phyloP scores from a whole-genome alignment of 2,329 filamentous ascomycete species.

The Scedosporium minutisporum region DNA sequence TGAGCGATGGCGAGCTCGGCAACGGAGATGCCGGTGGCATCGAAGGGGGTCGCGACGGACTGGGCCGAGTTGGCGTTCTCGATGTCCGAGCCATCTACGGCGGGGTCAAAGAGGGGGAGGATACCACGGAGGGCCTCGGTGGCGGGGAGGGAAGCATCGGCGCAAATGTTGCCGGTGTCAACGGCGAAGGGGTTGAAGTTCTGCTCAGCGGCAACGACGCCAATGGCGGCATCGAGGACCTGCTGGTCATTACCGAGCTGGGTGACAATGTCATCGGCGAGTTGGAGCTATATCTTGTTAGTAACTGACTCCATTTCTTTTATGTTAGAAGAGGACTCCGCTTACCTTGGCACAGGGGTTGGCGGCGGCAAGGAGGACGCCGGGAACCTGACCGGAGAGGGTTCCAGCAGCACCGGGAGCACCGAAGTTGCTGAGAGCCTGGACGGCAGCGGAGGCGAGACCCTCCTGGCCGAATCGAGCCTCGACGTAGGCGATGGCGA shows the following conservation, averaged over 20 bases:
- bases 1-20: conserved; percentile 53
- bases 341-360: conserved; percentile 55
- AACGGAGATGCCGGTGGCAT: conserved; percentile 52
- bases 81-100: conserved; percentile 42
- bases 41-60: conserved; percentile 44
- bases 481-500: conserved; percentile 33
- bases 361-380: conserved; percentile 53
- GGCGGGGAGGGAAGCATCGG: conserved; percentile 50
- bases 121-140: conserved; percentile 55
- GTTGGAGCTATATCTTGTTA: conserved; percentile 36
- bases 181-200: conserved; percentile 63
- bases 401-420: conserved; percentile 51
- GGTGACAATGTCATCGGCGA: conserved; percentile 54
- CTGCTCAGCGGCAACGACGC: conserved; percentile 52
- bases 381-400: conserved; percentile 51
- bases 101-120: conserved; percentile 57
- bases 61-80: conserved; percentile 51
- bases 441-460: conserved; percentile 43
- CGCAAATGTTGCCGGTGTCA: conserved; percentile 52
- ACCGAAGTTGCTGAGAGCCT: conserved; percentile 43
- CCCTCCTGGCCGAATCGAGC: conserved; percentile 58
- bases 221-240: conserved; percentile 51
- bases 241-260: conserved; percentile 49
- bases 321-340: background rate
- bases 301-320: conserved; percentile 4